Conservation (phyloP, 106 monocot species). For the Posidonia australis region DNA sequence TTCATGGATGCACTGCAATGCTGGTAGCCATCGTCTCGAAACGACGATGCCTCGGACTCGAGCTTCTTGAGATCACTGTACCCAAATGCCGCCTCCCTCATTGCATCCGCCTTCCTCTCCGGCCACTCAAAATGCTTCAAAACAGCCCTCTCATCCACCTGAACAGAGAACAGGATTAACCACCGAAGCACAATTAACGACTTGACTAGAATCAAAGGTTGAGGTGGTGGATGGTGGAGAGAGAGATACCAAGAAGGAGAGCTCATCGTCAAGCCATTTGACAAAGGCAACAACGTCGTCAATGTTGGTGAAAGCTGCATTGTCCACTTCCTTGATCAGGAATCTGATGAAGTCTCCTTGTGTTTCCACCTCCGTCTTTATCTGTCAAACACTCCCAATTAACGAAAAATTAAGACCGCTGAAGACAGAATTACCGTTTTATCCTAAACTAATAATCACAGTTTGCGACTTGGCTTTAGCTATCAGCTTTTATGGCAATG, state of each 20-base stretch:
- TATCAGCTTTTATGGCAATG: background rate
- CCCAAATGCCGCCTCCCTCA: constrained; percentile 95
- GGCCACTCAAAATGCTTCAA: constrained; percentile 99
- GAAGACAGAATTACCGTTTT: background rate
- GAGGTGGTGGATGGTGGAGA: too few relatives aligned
- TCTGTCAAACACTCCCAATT: constrained; percentile 25
- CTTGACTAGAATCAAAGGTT: too few relatives aligned
- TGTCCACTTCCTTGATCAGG: constrained; percentile 65
- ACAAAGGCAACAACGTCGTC: constrained; percentile 92
- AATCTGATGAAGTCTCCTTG: constrained; percentile 88
- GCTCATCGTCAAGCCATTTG: constrained; percentile 99
- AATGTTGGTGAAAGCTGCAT: constrained; percentile 63
- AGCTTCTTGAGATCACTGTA: constrained; percentile 90
- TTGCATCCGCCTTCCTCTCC: constrained; percentile 87
- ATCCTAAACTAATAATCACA: background rate
- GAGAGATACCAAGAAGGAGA: constrained; percentile 68
- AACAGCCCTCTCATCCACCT: constrained; percentile 99
- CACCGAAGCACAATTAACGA: too few relatives aligned
- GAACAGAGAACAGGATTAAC: too few relatives aligned
- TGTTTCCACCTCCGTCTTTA: constrained; percentile 93
- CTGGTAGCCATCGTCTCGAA: constrained; percentile 51
- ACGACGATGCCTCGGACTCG: constrained; percentile 46
- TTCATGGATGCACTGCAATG: constrained; percentile 57
- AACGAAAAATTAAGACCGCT: background rate
- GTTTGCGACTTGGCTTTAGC: background rate